A percentile compares a stretch with the other conserved stretches of the same genome.
Conservation (phyloP, 768 basidiomycete species). For the Sporobolomyces phaffii region DNA sequence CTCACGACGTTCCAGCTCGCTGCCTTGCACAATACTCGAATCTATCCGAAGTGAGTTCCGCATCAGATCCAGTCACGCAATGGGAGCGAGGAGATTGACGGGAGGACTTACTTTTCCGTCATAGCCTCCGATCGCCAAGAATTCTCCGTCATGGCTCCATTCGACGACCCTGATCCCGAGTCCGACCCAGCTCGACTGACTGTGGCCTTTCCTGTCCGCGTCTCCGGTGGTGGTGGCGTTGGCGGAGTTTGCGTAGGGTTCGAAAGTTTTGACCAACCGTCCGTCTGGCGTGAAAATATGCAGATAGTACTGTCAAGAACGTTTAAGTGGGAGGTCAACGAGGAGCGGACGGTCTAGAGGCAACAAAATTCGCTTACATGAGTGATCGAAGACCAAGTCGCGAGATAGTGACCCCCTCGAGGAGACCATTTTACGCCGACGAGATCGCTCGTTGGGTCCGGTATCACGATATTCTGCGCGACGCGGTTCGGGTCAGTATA, state of each 20-base stretch:
- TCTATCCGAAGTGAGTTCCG: too few species aligned
- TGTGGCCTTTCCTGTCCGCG: background rate
- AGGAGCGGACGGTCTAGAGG: background rate
- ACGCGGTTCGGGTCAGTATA: background rate
- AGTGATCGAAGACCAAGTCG: constrained; percentile 44
- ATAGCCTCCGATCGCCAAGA: constrained; percentile 39
- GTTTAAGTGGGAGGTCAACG: background rate
- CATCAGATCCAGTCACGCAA: too few species aligned
- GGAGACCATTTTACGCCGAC: constrained; percentile 47
- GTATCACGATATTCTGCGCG: constrained; percentile 47
- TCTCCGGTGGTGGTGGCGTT: background rate
- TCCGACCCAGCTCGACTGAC: constrained; percentile 18
- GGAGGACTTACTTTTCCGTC: constrained; percentile 33
- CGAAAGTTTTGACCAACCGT: constrained; percentile 42
- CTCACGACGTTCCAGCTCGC: background rate
- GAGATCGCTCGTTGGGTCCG: constrained; percentile 44
- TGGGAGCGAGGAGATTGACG: background rate
- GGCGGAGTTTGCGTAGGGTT: constrained; percentile 32
- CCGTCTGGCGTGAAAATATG: constrained; percentile 46
- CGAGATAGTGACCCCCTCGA: constrained; percentile 45
- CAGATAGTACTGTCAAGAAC: constrained; percentile 43
- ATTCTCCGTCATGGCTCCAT: constrained; percentile 36
- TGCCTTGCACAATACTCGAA: constrained; percentile 9
- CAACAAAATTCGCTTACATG: constrained; percentile 40
- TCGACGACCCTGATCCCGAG: constrained; percentile 38